A percentile compares a stretch with the other conserved stretches of the same genome.
These are phyloP conservation scores for Sphagnum contortum DNA, from an alignment of 225 moss, liverwort and hornwort species.

Conservation along the genomic window DNA sequence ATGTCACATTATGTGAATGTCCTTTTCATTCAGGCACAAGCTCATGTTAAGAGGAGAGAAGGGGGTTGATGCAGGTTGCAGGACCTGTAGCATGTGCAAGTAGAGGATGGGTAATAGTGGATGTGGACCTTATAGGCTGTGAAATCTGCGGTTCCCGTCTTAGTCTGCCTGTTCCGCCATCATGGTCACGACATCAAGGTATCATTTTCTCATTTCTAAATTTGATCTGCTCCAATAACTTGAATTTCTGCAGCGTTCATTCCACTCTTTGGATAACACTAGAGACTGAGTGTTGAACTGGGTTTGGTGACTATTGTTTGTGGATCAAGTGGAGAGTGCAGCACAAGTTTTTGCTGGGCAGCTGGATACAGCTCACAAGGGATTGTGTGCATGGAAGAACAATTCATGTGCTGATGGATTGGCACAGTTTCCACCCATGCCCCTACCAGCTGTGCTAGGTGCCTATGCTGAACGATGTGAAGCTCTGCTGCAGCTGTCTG, in stretches of 20 bases:
- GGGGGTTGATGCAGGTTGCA: conserved; percentile 42
- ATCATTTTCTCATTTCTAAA: neutral
- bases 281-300: too few relatives aligned
- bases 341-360: conserved; percentile 74
- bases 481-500: conserved; percentile 73
- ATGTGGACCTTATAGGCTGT: conserved; percentile 86
- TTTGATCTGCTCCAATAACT: neutral
- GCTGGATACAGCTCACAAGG: conserved; percentile 81
- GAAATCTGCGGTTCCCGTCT: conserved; percentile 76
- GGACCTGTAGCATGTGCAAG: conserved; percentile 98
- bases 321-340: conserved; percentile 46
- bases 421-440: conserved; percentile 78
- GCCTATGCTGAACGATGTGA: conserved; percentile 72
- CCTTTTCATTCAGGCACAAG: too few relatives aligned
- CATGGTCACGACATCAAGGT: conserved; percentile 72
- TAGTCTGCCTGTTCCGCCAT: conserved; percentile 63
- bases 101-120: conserved; percentile 96
- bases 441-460: conserved; percentile 47
- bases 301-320: neutral
- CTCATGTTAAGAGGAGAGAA: neutral
- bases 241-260: neutral
- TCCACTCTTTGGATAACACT: neutral
- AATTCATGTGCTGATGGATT: conserved; percentile 77
- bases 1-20: too few relatives aligned
- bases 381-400: conserved; percentile 83